A percentile compares a stretch with the other conserved stretches of the same genome.
phyloP scores from a whole-genome alignment of 2,329 filamentous ascomycete genomes.

The Pochonia chlamydosporia region DNA sequence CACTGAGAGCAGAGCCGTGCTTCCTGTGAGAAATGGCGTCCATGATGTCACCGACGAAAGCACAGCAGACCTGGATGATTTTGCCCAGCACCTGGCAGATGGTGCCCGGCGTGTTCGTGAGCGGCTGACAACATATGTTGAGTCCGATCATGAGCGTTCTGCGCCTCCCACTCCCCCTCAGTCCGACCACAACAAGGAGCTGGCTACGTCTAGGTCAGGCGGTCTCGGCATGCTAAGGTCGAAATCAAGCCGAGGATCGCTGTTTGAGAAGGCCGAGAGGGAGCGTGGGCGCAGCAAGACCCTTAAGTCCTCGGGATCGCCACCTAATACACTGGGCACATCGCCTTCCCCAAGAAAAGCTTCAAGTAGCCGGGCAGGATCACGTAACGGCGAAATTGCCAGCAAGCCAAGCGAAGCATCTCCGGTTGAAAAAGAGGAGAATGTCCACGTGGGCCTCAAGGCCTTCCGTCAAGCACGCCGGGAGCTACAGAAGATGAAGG shows the following conservation, averaged over 20 bases:
- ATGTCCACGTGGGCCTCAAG: conserved; percentile 44
- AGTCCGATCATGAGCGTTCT: conserved; percentile 46
- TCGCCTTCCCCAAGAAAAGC: conserved; percentile 33
- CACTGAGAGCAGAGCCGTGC: not conserved
- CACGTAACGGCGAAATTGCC: conserved; percentile 1
- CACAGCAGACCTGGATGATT: conserved; percentile 56
- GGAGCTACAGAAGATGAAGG: conserved; percentile 51
- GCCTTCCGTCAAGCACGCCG: conserved; percentile 53
- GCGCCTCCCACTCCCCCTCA: conserved; percentile 24
- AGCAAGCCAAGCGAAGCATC: not conserved
- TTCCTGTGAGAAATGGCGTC: not conserved
- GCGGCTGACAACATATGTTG: conserved; percentile 63
- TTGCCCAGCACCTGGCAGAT: conserved; percentile 66
- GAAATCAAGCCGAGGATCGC: conserved; percentile 63
- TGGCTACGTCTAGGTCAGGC: conserved; percentile 37
- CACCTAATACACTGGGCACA: conserved; percentile 33
- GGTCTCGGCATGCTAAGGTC: conserved; percentile 58
- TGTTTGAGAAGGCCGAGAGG: conserved; percentile 41
- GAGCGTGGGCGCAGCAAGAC: conserved; percentile 44
- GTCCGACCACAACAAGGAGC: conserved; percentile 28
- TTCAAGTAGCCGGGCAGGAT: conserved; percentile 11
- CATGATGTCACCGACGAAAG: not conserved
- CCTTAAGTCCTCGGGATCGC: conserved; percentile 57
- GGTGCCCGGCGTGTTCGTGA: conserved; percentile 68
- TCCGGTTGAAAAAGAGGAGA: conserved; percentile 31